These are phyloP conservation scores for Mortierella sp. DNA, from an alignment of 371 early-diverging fungal genomes.

Conservation along the genomic window DNA sequence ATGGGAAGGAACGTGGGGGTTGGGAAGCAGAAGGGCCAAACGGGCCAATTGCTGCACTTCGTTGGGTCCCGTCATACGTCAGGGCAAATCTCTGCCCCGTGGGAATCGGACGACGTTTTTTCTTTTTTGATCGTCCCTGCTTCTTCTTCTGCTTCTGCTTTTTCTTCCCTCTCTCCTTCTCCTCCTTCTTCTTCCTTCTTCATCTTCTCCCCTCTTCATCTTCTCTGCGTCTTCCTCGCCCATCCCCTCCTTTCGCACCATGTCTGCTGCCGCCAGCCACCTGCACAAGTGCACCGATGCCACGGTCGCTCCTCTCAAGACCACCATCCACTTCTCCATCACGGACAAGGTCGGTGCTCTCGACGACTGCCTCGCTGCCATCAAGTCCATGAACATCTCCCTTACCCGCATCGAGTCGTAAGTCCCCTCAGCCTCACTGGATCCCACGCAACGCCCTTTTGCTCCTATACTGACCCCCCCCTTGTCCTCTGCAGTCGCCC, in stretches of 20 bases:
- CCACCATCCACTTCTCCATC: conserved; percentile 80
- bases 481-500: conserved; percentile 71
- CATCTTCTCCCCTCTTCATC: background rate
- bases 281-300: conserved; percentile 47
- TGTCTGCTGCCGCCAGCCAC: conserved; percentile 29
- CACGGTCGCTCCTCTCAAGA: conserved; percentile 34
- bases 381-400: conserved; percentile 81
- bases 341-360: conserved; percentile 87
- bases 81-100: no score
- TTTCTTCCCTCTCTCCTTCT: background rate
- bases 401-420: conserved; percentile 94
- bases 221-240: background rate
- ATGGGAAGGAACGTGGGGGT: no score
- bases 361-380: conserved; percentile 81
- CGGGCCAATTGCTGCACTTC: no score
- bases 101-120: no score
- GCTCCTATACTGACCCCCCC: background rate
- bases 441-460: background rate
- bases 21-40: no score
- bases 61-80: background rate
- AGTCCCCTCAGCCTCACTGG: conserved; percentile 16
- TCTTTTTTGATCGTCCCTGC: no score
- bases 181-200: background rate
- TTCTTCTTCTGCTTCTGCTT: background rate
- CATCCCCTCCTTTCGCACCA: background rate